These are phyloP conservation scores for Diaporthe humulicola DNA, from an alignment of 2,329 filamentous ascomycete species.

Conservation along the genomic window DNA sequence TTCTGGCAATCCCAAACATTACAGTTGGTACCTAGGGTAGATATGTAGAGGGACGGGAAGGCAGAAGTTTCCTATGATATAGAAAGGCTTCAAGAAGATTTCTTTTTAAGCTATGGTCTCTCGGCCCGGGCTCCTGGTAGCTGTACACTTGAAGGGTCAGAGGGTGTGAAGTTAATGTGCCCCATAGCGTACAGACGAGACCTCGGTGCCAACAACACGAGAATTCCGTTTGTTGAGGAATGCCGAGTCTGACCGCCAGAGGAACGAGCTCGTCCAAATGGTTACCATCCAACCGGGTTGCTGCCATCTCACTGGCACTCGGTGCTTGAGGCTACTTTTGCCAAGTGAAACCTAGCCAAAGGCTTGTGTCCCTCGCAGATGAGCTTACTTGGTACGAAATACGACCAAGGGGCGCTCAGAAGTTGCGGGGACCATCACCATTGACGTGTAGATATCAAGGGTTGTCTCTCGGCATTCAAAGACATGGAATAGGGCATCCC, in stretches of 20 bases:
- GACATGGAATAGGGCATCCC: background rate
- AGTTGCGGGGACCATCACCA: background rate
- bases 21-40: constrained; percentile 1
- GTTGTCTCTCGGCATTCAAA: background rate
- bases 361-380: background rate
- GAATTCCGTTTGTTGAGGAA: background rate
- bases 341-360: constrained; percentile 12
- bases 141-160: background rate
- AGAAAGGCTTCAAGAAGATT: background rate
- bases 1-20: background rate
- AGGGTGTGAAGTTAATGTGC: background rate
- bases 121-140: too few relatives aligned
- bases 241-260: background rate
- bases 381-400: background rate
- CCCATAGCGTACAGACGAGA: background rate
- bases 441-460: background rate
- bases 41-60: background rate
- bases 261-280: background rate
- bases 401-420: background rate
- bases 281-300: background rate
- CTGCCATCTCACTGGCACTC: background rate
- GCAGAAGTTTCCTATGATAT: background rate
- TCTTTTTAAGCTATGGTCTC: background rate
- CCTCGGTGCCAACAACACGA: background rate
- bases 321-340: background rate